Evolutionary conservation across 345 rosid species (phyloP), one percentile per base, ranked within the genome.

Genomic region (Ricinus communis): DNA sequence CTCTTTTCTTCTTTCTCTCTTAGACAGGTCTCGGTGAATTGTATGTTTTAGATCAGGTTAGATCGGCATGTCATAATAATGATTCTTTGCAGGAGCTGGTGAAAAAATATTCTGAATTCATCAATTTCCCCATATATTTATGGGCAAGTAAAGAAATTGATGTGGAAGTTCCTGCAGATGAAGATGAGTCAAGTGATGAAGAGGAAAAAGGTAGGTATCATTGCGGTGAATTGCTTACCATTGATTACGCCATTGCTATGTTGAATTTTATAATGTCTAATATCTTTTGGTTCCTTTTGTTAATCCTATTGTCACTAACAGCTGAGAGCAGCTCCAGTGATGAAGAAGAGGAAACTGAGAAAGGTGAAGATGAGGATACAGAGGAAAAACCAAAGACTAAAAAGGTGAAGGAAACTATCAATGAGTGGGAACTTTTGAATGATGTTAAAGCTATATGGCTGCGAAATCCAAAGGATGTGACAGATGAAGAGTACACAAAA

Each of bases 391-490:
- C 83, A 15, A 90, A 91, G 82, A 86, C 90, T 45, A 93, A 91
- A 77, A 93, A 74, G 33, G 81, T 87, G 73, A 95, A 87, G 84
- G 99, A 95, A 82, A 95, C 93, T 46, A 75, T 82, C 64, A 69
- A 72, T 76, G 99, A 92, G 63, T 92, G 99, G 99, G 99, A 92
- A 79, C 90, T 87, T 80, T 74, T 92, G 73, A 92, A 95, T 80
- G 97, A 95, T 85, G 93, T 92, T 40, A 95, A 95, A 77, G 99
- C 99, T 74, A 90, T 95, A 80, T 95, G 99, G 98, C 68, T 95
- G 82, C 83, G 99, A 64, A 92, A 76, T 86, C 99, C 99, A 8
- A 95, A 88, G 82, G 99, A 95, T 40, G 97, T 92, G 85, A 87
- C 99, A 0, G 96, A 90, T 3, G 96, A 95, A 75, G 97, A 95